Evolutionary conservation across 257 asterid species (phyloP).

Genomic region (Echites panduratus): DNA sequence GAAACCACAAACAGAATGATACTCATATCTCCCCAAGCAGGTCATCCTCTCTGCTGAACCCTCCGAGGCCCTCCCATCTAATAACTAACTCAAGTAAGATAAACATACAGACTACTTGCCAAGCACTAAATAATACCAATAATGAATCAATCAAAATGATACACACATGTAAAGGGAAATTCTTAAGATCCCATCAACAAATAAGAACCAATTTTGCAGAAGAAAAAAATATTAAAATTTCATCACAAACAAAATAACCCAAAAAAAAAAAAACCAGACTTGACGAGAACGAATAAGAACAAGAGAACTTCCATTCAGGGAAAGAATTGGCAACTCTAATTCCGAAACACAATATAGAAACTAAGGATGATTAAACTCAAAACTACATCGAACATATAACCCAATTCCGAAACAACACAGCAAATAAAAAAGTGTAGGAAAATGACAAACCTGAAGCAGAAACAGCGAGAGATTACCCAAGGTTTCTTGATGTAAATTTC

Average conservation of each 20-base stretch:
- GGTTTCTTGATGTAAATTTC: background rate
- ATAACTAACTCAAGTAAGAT: background rate
- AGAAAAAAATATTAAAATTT: background rate
- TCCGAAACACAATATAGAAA: background rate
- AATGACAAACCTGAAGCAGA: slow-evolving; percentile 6
- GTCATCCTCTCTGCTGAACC: background rate
- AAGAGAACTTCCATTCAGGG: background rate
- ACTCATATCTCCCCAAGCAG: background rate
- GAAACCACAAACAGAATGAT: background rate
- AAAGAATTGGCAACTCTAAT: background rate
- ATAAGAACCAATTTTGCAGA: background rate
- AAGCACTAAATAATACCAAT: background rate
- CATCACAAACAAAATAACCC: background rate
- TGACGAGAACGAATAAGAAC: background rate
- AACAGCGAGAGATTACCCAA: too few relatives aligned
- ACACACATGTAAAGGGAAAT: too few relatives aligned
- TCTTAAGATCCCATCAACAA: background rate
- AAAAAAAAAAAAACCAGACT: background rate
- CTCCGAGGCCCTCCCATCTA: background rate
- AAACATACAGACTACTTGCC: background rate
- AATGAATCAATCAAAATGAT: background rate
- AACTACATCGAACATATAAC: background rate
- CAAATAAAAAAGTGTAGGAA: background rate
- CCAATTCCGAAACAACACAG: background rate
- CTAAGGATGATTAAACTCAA: background rate